Evolutionary conservation across 2,329 filamentous ascomycete genomes (phyloP).

Genomic region (Aspergillus cejpii): DNA sequence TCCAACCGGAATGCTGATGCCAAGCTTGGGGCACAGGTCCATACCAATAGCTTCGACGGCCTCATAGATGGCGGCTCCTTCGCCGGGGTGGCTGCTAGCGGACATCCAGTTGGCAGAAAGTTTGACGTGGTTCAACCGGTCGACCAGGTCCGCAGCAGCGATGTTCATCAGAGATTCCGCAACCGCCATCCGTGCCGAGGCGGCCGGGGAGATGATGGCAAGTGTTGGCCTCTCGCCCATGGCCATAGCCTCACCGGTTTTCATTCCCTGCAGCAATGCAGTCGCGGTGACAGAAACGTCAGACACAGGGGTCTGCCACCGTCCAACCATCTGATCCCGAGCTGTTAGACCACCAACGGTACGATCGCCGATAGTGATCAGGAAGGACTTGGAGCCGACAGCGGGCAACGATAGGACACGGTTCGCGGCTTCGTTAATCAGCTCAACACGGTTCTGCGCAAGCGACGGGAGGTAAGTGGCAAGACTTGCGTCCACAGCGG

Average conservation of each 20-base stretch:
- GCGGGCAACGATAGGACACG: constrained; percentile 77
- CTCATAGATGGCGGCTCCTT: constrained; percentile 87
- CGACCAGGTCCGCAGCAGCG: constrained; percentile 68
- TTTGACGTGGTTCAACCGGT: constrained; percentile 69
- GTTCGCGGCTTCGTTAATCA: constrained; percentile 65
- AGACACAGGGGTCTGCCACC: constrained; percentile 89
- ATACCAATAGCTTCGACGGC: constrained; percentile 89
- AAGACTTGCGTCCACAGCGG: constrained; percentile 68
- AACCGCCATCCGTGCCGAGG: constrained; percentile 93
- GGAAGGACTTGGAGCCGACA: constrained; percentile 93
- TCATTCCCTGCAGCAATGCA: constrained; percentile 64
- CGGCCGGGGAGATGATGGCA: constrained; percentile 79
- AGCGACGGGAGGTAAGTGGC: constrained; percentile 57
- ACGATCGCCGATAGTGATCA: constrained; percentile 93
- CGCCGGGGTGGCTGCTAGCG: constrained; percentile 84
- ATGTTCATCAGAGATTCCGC: constrained; percentile 91
- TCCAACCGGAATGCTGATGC: constrained; percentile 88
- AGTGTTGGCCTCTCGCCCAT: constrained; percentile 90
- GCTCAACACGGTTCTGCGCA: constrained; percentile 39
- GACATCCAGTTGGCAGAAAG: constrained; percentile 99
- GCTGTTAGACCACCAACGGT: constrained; percentile 83
- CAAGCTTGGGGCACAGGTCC: constrained; percentile 84
- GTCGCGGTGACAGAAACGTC: constrained; percentile 91
- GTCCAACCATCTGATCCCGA: constrained; percentile 91
- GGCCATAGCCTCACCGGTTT: constrained; percentile 90